phyloP scores from a whole-genome alignment of 2,329 filamentous ascomycete species.

The Pseudophaeomoniella oleicola region DNA sequence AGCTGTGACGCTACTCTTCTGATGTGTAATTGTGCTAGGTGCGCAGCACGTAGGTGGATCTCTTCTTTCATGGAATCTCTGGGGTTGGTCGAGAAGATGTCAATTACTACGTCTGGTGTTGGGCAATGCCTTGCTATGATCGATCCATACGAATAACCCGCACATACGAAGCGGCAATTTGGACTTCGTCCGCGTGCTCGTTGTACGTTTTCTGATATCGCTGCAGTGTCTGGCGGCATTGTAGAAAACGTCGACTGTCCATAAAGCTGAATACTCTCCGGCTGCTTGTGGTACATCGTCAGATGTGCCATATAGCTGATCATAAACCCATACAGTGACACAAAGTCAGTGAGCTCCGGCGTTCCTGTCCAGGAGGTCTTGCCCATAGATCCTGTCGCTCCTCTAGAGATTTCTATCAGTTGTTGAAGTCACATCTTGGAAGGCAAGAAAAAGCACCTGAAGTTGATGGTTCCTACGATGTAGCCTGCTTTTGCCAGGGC shows the following conservation, averaged over 20 bases:
- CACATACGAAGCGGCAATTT: conserved; percentile 38
- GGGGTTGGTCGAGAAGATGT: conserved; percentile 39
- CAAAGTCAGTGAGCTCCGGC: conserved; percentile 69
- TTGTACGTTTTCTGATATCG: conserved; percentile 3
- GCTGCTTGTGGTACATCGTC: conserved; percentile 11
- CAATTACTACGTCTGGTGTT: conserved; percentile 39
- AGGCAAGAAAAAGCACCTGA: conserved; percentile 49
- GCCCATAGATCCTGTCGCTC: conserved; percentile 59
- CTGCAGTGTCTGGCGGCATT: conserved; percentile 3
- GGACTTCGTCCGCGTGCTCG: conserved; percentile 20
- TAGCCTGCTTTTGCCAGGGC: conserved; percentile 57
- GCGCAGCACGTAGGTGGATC: conserved; percentile 54
- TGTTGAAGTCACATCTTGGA: too few species aligned
- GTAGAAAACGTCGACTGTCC: conserved; percentile 8
- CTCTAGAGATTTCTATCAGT: too few species aligned
- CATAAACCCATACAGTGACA: conserved; percentile 67
- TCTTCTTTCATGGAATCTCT: conserved; percentile 48
- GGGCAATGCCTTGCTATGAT: conserved; percentile 65
- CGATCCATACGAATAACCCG: conserved; percentile 84
- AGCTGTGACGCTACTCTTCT: conserved; percentile 15
- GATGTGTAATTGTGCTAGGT: conserved; percentile 42
- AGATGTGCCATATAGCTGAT: conserved; percentile 55
- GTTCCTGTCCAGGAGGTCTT: conserved; percentile 77
- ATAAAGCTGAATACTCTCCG: background rate
- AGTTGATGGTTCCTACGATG: conserved; percentile 80